Conservation (phyloP, 345 rosid genomes). For the Eutrema japonicum region DNA sequence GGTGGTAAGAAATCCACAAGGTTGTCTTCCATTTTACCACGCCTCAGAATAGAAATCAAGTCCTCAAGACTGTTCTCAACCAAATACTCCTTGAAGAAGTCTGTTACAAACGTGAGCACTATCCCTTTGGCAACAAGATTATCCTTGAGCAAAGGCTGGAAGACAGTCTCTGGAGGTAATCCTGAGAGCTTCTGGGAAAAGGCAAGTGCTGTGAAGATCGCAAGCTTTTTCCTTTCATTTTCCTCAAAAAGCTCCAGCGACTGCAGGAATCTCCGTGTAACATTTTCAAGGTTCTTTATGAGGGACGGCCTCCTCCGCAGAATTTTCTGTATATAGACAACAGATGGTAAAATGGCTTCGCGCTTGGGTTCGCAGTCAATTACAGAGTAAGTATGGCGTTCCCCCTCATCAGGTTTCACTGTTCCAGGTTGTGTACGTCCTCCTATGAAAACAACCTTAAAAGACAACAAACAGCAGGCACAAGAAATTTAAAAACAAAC, state of each 20-base stretch:
- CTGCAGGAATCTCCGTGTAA: slow-evolving; percentile 84
- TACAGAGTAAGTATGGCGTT: slow-evolving; percentile 87
- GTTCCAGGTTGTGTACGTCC: slow-evolving; percentile 98
- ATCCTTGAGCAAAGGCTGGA: slow-evolving; percentile 97
- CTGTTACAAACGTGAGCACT: slow-evolving; percentile 88
- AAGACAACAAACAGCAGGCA: slow-evolving; percentile 3
- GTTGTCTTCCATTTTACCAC: slow-evolving; percentile 93
- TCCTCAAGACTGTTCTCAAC: slow-evolving; percentile 95
- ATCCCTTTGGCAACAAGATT: slow-evolving; percentile 98
- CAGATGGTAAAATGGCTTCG: slow-evolving; percentile 79
- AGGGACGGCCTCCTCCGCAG: slow-evolving; percentile 90
- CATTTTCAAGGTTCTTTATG: slow-evolving; percentile 98
- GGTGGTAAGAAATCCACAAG: slow-evolving; percentile 85
- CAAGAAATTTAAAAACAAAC: background rate
- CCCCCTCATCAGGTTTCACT: slow-evolving; percentile 96
- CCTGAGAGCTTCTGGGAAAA: slow-evolving; percentile 98
- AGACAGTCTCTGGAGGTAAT: slow-evolving; percentile 94
- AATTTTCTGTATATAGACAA: slow-evolving; percentile 87
- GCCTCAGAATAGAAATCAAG: slow-evolving; percentile 83
- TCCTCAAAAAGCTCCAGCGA: slow-evolving; percentile 98
- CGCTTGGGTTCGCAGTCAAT: slow-evolving; percentile 86
- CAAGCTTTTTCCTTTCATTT: slow-evolving; percentile 95
- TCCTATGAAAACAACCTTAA: slow-evolving; percentile 94
- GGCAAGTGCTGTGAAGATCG: slow-evolving; percentile 95
- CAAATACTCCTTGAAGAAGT: slow-evolving; percentile 95